Evolutionary conservation across 768 basidiomycete species (phyloP), one percentile per base, ranked within the genome.

Genomic region (Tricholoma terreum): DNA sequence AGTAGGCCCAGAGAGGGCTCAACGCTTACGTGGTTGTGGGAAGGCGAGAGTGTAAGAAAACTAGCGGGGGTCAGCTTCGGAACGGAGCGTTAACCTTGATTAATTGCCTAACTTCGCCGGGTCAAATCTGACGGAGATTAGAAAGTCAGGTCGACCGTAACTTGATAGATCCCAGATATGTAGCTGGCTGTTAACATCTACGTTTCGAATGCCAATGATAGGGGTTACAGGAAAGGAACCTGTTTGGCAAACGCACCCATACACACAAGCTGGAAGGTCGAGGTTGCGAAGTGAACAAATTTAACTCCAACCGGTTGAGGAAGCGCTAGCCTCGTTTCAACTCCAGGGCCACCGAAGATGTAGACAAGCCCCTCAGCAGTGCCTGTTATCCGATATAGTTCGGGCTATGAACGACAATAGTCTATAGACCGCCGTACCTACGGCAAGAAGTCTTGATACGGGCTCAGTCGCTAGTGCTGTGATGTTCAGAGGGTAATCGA

Each of bases 261-360:
- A 61, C 83, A 85, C 36, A 85, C 67, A 6, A 92, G 67, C 49
- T 81, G 80, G 58, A 77, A 80, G 2, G 79, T 69, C 2, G 81
- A 80, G 0, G 73, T 63, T 2, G 85, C 81, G 61, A 91, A 89
- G 30, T 81, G 80, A 17, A 92, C 70, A 57, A 87, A 82, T 63
- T 84, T 84, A 58, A 87, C 77, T 33, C 71, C 69, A 17, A 72
- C 65, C 10, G 73, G 68, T 46, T 83, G 74, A 9, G 80, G 80
- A 10, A 86, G 64, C 14, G 64, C 66, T 31, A 88, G 65, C 53
- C 69, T 79, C 43, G 69, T 69, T 52, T 84, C 77, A 11, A 92
- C 88, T 3, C 86, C 83, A 2, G 86, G 80, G 5, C 81, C 77
- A 1, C 93, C 94, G 60, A 85, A 82, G 22, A 94, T 61, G 55